Conservation (phyloP, 2,329 filamentous ascomycete species). For the Fusarium brachygibbosum region DNA sequence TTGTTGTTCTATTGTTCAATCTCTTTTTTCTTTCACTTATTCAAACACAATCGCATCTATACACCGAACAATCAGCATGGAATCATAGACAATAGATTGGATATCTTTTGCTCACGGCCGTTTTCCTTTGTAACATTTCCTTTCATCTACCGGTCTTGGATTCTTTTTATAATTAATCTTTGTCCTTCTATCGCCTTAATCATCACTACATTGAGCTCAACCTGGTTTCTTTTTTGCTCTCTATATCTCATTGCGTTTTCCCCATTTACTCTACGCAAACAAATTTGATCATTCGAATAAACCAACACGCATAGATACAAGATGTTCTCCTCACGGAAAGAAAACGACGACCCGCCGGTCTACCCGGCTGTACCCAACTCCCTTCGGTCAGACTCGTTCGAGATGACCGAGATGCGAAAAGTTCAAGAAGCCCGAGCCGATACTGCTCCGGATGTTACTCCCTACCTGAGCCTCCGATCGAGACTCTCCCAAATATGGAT, state of each 20-base stretch:
- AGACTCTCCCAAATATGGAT: constrained; percentile 97
- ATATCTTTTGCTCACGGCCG: constrained; percentile 32
- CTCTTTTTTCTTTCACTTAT: constrained; percentile 19
- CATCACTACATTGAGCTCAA: constrained; percentile 11
- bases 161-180: constrained; percentile 38
- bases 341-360: constrained; percentile 47
- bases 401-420: constrained; percentile 53
- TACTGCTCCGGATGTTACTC: constrained; percentile 80
- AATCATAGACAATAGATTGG: constrained; percentile 48
- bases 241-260: constrained; percentile 11
- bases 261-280: constrained; percentile 20
- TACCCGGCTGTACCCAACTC: constrained; percentile 57
- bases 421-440: constrained; percentile 57
- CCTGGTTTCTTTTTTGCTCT: constrained; percentile 12
- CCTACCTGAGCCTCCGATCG: constrained; percentile 90
- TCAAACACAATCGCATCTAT: constrained; percentile 34
- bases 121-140: constrained; percentile 42
- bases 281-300: constrained; percentile 36
- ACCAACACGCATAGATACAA: constrained; percentile 51
- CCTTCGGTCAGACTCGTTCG: constrained; percentile 56
- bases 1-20: constrained; percentile 38
- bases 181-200: constrained; percentile 30
- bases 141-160: constrained; percentile 27
- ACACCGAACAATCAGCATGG: constrained; percentile 40
- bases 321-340: constrained; percentile 56